These are phyloP conservation scores for Theileria orientalis DNA, from an alignment of 169 alveolate genomes.

Conservation along the genomic window DNA sequence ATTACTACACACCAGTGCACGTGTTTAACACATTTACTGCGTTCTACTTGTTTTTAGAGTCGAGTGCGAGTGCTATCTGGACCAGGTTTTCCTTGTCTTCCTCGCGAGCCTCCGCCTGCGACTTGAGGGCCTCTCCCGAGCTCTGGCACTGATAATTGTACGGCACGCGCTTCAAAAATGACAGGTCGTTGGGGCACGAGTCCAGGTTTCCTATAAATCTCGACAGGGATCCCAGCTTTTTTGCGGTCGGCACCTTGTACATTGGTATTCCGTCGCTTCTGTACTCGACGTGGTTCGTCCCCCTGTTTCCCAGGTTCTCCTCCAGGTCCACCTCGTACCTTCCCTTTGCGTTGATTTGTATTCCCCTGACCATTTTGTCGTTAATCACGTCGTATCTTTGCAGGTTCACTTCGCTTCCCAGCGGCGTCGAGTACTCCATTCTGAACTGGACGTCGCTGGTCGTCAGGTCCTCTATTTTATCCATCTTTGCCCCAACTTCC, in stretches of 20 bases:
- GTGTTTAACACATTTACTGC: no score
- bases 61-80: slow-evolving; percentile 40
- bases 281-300: not conserved
- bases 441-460: slow-evolving; percentile 37
- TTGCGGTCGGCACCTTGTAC: slow-evolving; percentile 41
- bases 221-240: slow-evolving; percentile 2
- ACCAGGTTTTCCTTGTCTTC: slow-evolving; percentile 16
- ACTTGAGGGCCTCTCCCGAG: slow-evolving; percentile 29
- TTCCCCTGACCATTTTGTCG: slow-evolving; percentile 37
- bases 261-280: slow-evolving; percentile 15
- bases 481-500: not conserved
- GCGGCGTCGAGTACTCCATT: slow-evolving; percentile 50
- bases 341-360: slow-evolving; percentile 54
- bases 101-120: not conserved
- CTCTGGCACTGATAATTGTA: slow-evolving; percentile 60
- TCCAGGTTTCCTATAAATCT: slow-evolving; percentile 7
- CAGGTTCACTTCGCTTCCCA: slow-evolving; percentile 41
- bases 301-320: slow-evolving; percentile 10
- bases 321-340: slow-evolving; percentile 52
- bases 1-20: no score
- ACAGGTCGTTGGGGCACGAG: slow-evolving; percentile 3
- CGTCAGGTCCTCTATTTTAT: slow-evolving; percentile 24
- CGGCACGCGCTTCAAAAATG: slow-evolving; percentile 48
- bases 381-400: slow-evolving; percentile 37
- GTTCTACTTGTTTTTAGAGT: slow-evolving; percentile 8